Conservation (phyloP, 371 early-diverging fungal species). For the Haplosporangium sp. region DNA sequence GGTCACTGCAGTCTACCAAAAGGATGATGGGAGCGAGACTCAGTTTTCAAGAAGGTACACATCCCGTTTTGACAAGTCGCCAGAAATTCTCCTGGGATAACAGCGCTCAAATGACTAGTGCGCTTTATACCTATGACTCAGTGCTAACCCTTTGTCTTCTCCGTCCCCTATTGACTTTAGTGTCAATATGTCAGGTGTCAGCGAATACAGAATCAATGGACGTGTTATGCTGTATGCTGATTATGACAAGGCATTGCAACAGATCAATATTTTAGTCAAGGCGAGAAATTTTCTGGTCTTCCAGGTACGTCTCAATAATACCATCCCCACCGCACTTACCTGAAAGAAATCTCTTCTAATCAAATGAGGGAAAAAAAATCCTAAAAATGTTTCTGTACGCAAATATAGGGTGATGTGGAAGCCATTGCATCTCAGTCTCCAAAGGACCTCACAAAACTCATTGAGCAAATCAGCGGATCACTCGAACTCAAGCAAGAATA, state of each 20-base stretch:
- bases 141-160: background rate
- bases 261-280: constrained; percentile 92
- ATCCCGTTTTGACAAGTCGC: too few species aligned
- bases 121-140: background rate
- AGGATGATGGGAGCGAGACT: constrained; percentile 62
- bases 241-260: constrained; percentile 85
- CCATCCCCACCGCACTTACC: too few species aligned
- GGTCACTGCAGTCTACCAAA: constrained; percentile 86
- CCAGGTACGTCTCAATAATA: constrained; percentile 79
- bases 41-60: constrained; percentile 69
- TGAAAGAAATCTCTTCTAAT: too few species aligned
- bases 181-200: constrained; percentile 77
- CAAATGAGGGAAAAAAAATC: background rate
- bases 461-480: constrained; percentile 98
- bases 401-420: constrained; percentile 91
- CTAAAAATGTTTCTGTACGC: background rate
- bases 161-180: constrained; percentile 37
- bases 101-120: background rate
- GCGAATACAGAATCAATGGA: constrained; percentile 92
- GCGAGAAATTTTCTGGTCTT: constrained; percentile 99
- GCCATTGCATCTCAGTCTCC: constrained; percentile 96
- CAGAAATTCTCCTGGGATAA: too few species aligned
- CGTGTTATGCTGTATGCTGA: constrained; percentile 72
- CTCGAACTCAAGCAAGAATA: constrained; percentile 91
- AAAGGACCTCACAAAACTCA: constrained; percentile 91